Percentiles rank a stretch among this genome's conserved stretches.
These are phyloP conservation scores for Cryptococcus maquisensis DNA, from an alignment of 1,284 basidiomycete species.

Conservation along the genomic window DNA sequence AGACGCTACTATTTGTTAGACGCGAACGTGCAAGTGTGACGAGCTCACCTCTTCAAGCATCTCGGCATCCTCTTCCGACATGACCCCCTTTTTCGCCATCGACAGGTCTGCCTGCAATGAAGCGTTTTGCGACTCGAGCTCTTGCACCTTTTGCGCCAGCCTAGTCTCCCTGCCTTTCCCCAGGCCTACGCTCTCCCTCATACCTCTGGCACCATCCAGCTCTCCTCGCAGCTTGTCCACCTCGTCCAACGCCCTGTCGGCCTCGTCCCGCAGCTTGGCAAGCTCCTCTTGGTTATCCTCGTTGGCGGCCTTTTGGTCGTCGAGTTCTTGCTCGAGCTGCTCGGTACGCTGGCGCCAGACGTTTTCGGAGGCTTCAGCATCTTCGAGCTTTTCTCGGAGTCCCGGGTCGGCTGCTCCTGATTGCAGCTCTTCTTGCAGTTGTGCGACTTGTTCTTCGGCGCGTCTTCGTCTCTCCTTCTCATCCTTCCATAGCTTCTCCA, in stretches of 20 bases:
- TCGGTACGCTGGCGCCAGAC: conserved; percentile 66
- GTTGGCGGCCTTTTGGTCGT: conserved; percentile 54
- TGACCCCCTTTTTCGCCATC: conserved; percentile 29
- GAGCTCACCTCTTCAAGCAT: conserved; percentile 41
- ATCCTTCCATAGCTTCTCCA: conserved; percentile 37
- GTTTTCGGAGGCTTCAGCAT: conserved; percentile 52
- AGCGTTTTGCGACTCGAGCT: conserved; percentile 59
- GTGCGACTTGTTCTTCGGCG: conserved; percentile 26
- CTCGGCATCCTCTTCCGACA: conserved; percentile 26
- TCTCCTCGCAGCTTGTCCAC: conserved; percentile 57
- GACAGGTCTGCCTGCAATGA: conserved; percentile 41
- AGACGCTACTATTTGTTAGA: conserved; percentile 21
- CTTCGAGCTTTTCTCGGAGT: conserved; percentile 61
- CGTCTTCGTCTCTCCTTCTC: conserved; percentile 36
- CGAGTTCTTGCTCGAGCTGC: conserved; percentile 63
- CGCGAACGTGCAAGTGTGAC: neutral
- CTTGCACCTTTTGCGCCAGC: conserved; percentile 55
- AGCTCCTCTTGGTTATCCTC: conserved; percentile 57
- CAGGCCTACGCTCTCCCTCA: conserved; percentile 26
- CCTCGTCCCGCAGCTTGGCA: conserved; percentile 52
- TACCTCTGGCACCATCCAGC: conserved; percentile 51
- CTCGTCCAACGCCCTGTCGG: conserved; percentile 54
- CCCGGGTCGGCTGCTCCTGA: conserved; percentile 57
- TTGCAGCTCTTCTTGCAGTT: conserved; percentile 57
- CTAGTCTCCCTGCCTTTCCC: conserved; percentile 61